A percentile compares a stretch with the other conserved stretches of the same genome.
phyloP scores from a whole-genome alignment of 225 moss, liverwort and hornwort species.

The Lunularia cruciata region DNA sequence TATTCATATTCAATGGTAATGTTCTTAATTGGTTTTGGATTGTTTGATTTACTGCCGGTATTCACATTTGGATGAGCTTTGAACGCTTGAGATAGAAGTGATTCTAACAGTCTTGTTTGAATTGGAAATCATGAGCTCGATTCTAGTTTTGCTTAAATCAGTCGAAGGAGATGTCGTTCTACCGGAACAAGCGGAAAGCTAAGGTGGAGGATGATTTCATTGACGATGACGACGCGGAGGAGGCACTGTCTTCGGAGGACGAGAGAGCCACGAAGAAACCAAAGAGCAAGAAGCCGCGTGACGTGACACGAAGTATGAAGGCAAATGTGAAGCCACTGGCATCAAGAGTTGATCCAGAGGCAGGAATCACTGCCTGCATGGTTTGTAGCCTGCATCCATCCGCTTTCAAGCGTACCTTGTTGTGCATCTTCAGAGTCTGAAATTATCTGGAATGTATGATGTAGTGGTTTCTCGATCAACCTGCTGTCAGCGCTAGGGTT shows the following conservation, averaged over 20 bases:
- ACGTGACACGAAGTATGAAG: neutral
- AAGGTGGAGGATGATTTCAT: neutral
- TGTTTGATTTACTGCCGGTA: too few relatives aligned
- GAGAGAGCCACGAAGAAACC: neutral
- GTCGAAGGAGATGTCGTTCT: neutral
- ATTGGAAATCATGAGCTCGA: too few relatives aligned
- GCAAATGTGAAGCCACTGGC: neutral
- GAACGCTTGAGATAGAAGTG: too few relatives aligned
- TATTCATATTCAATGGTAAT: too few relatives aligned
- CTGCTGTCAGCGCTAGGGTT: neutral
- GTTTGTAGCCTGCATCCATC: neutral
- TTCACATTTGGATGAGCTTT: too few relatives aligned
- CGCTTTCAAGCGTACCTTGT: neutral
- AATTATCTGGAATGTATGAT: neutral
- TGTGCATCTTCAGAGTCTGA: neutral
- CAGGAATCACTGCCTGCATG: constrained; percentile 1
- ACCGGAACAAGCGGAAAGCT: neutral
- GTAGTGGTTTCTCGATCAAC: neutral
- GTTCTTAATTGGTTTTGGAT: too few relatives aligned
- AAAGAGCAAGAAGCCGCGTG: neutral
- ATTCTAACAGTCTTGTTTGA: too few relatives aligned
- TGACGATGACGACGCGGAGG: neutral
- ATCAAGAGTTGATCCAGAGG: neutral
- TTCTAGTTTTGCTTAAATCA: too few relatives aligned
- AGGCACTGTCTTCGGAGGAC: neutral